Base-by-base conservation (phyloP, 345 rosid species). In the Boechera divaricarpa region DNA sequence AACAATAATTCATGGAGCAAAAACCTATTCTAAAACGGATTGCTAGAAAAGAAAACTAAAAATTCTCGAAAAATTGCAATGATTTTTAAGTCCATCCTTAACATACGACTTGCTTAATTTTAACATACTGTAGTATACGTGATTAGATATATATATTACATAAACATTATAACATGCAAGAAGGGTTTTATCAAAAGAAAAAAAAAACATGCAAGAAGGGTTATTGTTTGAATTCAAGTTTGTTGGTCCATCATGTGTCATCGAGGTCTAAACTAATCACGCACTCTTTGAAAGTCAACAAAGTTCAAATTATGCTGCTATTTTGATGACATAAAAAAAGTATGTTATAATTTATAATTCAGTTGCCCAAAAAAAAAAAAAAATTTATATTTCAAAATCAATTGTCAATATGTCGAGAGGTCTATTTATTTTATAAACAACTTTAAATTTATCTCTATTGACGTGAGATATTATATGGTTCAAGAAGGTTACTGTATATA, bases 211-310 rank as follows among this genome's bases (percentile, higher is more conserved):
- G 21, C 28, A 29, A 56, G 39, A 29, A 32, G 39, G 41, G 39
- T 10, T 38, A 63, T 13, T 41, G 11, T 63, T 42, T 63, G 2
- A 13, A 28, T 12, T 52, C 13, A 67, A 48, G 32, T 66, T 66
- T 48, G 70, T 66, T 66, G 28, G 32, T 48, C 70, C 10, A 38
- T 60, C 47, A 36, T 60, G 47, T 21, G 47, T 36, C 33, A 21
- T 39, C 0, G 44, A 18, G 29, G 70, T 66, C 18, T 66, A 16
- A 65, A 32, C 42, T 31, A 32, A 31, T 49, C 44, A 33, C 0
- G n/a, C 55, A 21, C 6, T 52, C 0, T 1, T 42, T 42, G 0
- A 12, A 42, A 13, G 48, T 12, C 6, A 42, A 42, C 12, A 42
- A 42, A 42, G 47, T 38, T 6, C 24, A 21, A 21, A 35, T 5